Evolutionary conservation across 805 yeast genomes (phyloP).

Genomic region (Sungouiella thailandica): DNA sequence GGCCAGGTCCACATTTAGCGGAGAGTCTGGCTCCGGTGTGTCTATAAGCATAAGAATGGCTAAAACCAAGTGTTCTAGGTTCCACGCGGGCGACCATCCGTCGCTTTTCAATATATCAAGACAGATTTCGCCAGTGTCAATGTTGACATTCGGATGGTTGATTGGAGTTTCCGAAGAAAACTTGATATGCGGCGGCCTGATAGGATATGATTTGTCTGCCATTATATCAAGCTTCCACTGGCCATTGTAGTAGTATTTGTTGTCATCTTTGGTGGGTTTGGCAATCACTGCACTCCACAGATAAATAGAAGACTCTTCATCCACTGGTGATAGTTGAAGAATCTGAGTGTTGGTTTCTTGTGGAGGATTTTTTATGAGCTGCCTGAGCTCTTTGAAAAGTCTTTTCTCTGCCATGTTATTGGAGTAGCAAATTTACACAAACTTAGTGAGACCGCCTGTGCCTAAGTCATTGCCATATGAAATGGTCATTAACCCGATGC

Average conservation of each 20-base stretch:
- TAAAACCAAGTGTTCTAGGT: slow-evolving; percentile 46
- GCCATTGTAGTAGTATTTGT: slow-evolving; percentile 48
- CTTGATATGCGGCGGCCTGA: slow-evolving; percentile 50
- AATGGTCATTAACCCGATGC: no score
- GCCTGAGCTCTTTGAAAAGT: slow-evolving; percentile 34
- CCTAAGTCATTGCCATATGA: no score
- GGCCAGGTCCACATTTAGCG: slow-evolving; percentile 66
- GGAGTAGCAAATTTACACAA: no score
- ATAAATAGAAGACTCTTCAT: slow-evolving; percentile 11
- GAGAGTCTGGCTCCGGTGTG: slow-evolving; percentile 69
- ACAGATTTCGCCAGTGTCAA: slow-evolving; percentile 62
- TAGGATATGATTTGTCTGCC: slow-evolving; percentile 50
- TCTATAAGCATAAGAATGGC: slow-evolving; percentile 55
- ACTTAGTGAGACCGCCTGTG: no score
- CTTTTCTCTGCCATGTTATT: slow-evolving; percentile 36
- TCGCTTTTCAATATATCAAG: slow-evolving; percentile 54
- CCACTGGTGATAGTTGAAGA: slow-evolving; percentile 38
- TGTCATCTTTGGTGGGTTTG: slow-evolving; percentile 29
- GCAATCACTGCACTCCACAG: slow-evolving; percentile 13
- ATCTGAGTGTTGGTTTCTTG: slow-evolving; percentile 32
- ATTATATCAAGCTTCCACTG: slow-evolving; percentile 46
- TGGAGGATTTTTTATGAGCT: slow-evolving; percentile 26
- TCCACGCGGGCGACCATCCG: slow-evolving; percentile 76
- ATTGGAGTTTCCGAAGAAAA: slow-evolving; percentile 42
- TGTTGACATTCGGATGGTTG: slow-evolving; percentile 37